A percentile compares a stretch with the other conserved stretches of the same genome.
phyloP scores from a whole-genome alignment of 345 rosid species.

The Aethionema arabicum region DNA sequence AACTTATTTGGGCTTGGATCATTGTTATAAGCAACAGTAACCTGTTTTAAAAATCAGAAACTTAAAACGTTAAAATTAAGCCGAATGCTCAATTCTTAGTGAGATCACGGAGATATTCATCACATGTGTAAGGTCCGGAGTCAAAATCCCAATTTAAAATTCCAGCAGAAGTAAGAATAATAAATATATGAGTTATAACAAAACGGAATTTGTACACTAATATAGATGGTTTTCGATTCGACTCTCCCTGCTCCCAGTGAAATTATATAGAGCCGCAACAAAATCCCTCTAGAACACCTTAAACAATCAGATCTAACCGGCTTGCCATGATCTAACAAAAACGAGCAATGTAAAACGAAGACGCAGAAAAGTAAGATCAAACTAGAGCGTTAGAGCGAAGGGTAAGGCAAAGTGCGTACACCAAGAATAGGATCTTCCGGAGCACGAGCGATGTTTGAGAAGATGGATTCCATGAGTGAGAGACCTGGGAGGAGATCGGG shows the following conservation, averaged over 20 bases:
- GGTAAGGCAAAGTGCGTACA: constrained; percentile 34
- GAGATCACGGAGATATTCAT: not conserved
- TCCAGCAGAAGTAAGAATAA: not conserved
- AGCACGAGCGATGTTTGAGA: constrained; percentile 46
- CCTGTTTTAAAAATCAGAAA: constrained; percentile 42
- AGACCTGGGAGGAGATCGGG: not conserved
- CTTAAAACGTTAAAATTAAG: constrained; percentile 15
- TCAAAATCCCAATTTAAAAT: not conserved
- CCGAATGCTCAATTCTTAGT: not conserved
- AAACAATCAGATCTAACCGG: constrained; percentile 1
- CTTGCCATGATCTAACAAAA: not conserved
- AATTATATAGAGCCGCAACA: not conserved
- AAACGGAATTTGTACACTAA: constrained; percentile 5
- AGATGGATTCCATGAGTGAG: constrained; percentile 49
- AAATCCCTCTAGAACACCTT: not conserved
- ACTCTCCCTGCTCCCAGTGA: not conserved
- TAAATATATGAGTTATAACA: not conserved
- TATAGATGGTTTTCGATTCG: not conserved
- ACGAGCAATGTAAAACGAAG: not conserved
- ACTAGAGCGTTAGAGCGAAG: constrained; percentile 2
- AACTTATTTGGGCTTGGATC: constrained; percentile 84
- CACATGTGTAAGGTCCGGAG: not conserved
- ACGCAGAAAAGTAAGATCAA: not conserved
- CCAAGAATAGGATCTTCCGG: constrained; percentile 76
- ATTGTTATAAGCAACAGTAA: constrained; percentile 91